phyloP scores from a whole-genome alignment of 2,329 filamentous ascomycete genomes.

The Paraconiothyrium sp. region DNA sequence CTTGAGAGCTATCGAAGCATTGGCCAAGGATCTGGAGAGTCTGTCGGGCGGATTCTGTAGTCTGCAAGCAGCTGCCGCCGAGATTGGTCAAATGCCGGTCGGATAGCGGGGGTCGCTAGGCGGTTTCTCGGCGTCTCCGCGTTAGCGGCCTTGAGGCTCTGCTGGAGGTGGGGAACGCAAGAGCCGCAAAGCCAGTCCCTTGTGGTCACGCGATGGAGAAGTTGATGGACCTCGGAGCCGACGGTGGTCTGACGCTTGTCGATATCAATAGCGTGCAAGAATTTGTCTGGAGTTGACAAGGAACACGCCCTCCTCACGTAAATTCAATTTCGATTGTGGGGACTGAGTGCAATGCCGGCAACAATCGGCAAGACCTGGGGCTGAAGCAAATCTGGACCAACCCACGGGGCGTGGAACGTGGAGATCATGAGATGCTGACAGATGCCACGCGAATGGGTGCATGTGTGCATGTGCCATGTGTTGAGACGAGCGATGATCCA shows the following conservation, averaged over 20 bases:
- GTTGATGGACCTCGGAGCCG: constrained; percentile 1
- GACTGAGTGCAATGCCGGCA: neutral
- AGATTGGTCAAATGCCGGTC: neutral
- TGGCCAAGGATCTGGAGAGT: constrained; percentile 11
- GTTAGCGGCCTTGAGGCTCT: constrained; percentile 13
- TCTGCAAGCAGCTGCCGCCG: neutral
- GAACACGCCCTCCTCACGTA: neutral
- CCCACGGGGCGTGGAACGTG: neutral
- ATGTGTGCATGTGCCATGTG: neutral
- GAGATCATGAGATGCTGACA: constrained; percentile 5
- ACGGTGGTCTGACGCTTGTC: neutral
- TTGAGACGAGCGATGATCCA: neutral
- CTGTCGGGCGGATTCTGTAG: constrained; percentile 14
- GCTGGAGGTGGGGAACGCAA: constrained; percentile 9
- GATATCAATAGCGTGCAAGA: neutral
- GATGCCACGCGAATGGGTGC: constrained; percentile 4
- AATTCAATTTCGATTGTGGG: neutral
- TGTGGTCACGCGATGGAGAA: constrained; percentile 5
- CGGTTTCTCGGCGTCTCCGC: neutral
- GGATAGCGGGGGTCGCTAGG: neutral
- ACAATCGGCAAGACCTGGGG: constrained; percentile 1
- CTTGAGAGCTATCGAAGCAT: constrained; percentile 12
- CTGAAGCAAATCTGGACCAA: neutral
- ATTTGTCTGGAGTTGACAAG: neutral
- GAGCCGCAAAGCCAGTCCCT: constrained; percentile 11